Evolutionary conservation across 2,329 filamentous ascomycete species (phyloP).

Genomic region (Leptographium procerum): DNA sequence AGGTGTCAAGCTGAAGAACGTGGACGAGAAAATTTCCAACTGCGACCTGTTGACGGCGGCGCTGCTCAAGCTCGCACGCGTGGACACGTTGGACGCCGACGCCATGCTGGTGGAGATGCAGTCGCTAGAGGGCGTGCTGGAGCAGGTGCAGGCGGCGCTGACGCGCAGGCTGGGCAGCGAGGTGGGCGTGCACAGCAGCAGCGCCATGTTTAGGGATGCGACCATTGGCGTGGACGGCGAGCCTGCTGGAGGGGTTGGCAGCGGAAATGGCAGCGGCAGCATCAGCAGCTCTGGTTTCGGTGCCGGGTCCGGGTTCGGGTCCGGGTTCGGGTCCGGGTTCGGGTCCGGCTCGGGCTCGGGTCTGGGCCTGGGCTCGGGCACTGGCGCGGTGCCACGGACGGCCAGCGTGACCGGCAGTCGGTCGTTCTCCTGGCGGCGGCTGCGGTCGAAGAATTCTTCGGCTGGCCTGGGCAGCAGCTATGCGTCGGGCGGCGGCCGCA

Average conservation of each 20-base stretch:
- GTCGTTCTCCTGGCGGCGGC: constrained; percentile 77
- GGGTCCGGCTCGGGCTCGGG: neutral
- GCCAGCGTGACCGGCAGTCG: constrained; percentile 63
- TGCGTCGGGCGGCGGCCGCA: constrained; percentile 24
- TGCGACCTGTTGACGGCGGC: constrained; percentile 88
- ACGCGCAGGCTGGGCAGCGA: constrained; percentile 84
- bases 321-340: neutral
- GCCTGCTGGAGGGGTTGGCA: constrained; percentile 11
- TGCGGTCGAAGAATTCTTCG: constrained; percentile 80
- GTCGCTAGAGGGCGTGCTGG: constrained; percentile 69
- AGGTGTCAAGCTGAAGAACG: constrained; percentile 78
- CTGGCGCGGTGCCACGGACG: constrained; percentile 34
- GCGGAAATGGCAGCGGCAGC: neutral
- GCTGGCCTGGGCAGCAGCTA: constrained; percentile 44
- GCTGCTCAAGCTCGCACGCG: constrained; percentile 67
- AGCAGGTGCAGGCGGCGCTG: constrained; percentile 68
- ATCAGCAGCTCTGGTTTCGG: constrained; percentile 13
- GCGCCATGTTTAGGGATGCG: constrained; percentile 65
- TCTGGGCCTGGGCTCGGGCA: neutral
- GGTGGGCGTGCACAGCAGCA: constrained; percentile 69
- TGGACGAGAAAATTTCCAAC: constrained; percentile 89
- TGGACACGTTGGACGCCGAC: constrained; percentile 84
- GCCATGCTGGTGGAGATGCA: constrained; percentile 93
- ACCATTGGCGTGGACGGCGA: constrained; percentile 36
- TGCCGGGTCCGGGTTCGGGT: neutral